These are phyloP conservation scores for Corymbia maculata DNA, from an alignment of 345 rosid species.

Conservation along the genomic window DNA sequence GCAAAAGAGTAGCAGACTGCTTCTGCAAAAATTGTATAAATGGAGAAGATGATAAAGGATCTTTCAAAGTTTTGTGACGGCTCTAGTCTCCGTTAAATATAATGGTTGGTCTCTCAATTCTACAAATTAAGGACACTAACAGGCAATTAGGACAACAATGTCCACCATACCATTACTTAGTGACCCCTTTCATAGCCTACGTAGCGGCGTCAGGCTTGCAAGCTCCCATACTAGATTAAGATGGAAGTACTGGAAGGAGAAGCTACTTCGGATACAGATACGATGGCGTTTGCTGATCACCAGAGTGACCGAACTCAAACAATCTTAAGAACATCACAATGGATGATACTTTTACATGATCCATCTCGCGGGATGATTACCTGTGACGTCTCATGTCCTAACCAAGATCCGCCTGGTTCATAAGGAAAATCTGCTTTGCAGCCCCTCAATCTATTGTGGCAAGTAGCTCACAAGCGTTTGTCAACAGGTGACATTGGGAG, in stretches of 20 bases:
- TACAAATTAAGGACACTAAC: background rate
- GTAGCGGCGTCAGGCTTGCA: background rate
- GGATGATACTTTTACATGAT: background rate
- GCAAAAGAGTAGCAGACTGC: background rate
- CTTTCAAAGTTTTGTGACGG: background rate
- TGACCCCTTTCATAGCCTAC: background rate
- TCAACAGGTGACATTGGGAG: constrained; percentile 35
- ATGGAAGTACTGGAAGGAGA: background rate
- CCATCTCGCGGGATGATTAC: constrained; percentile 5
- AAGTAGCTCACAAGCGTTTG: constrained; percentile 34
- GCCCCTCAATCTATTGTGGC: constrained; percentile 31
- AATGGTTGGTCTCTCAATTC: background rate
- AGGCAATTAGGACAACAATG: background rate
- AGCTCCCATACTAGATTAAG: background rate
- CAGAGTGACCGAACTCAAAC: background rate
- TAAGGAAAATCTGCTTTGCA: constrained; percentile 13
- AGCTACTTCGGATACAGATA: background rate
- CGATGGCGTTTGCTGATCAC: background rate
- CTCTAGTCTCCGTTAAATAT: background rate
- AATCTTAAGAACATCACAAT: background rate
- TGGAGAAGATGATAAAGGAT: background rate
- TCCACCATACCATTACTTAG: background rate
- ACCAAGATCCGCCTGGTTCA: constrained; percentile 16
- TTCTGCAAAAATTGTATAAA: background rate
- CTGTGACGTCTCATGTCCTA: constrained; percentile 42